Evolutionary conservation across 352 stramenopile species (phyloP).

Genomic region (Pythium rishiriense): DNA sequence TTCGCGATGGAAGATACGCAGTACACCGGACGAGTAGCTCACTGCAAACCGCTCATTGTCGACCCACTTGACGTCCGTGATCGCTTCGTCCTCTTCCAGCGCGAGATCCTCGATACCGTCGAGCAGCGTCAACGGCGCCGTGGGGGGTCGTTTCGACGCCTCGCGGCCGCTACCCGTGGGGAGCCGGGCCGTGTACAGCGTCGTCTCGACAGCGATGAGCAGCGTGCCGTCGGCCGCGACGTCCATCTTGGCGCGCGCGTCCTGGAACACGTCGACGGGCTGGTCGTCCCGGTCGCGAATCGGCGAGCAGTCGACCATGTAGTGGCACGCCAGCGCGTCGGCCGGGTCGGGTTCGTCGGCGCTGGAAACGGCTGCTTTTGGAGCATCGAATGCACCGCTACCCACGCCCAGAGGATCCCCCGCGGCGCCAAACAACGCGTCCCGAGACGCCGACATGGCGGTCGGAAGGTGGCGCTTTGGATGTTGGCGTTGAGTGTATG

Average conservation of each 20-base stretch:
- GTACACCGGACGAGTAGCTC: constrained; percentile 57
- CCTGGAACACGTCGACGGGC: constrained; percentile 37
- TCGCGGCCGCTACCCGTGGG: not conserved
- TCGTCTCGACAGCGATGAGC: constrained; percentile 38
- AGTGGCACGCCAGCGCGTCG: constrained; percentile 28
- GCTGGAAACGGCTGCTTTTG: not conserved
- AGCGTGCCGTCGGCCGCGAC: constrained; percentile 50
- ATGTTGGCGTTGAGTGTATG: not conserved
- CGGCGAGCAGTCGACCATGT: constrained; percentile 31
- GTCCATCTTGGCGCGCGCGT: constrained; percentile 50
- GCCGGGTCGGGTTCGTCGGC: constrained; percentile 16
- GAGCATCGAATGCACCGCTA: not conserved
- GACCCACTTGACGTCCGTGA: constrained; percentile 74
- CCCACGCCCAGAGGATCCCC: constrained; percentile 14
- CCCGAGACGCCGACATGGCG: constrained; percentile 6
- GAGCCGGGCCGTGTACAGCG: constrained; percentile 36
- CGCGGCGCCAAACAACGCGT: constrained; percentile 6
- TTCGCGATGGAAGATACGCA: constrained; percentile 58
- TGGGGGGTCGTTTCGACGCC: constrained; percentile 1
- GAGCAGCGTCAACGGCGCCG: constrained; percentile 33
- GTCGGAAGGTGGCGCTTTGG: not conserved
- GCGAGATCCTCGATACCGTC: constrained; percentile 30
- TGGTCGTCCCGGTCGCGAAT: constrained; percentile 26
- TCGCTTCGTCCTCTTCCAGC: constrained; percentile 43
- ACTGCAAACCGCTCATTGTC: constrained; percentile 48